Evolutionary conservation across 2,329 filamentous ascomycete species (phyloP), one percentile per base, ranked within the genome.

Genomic region (Pseudogymnoascus sp.): DNA sequence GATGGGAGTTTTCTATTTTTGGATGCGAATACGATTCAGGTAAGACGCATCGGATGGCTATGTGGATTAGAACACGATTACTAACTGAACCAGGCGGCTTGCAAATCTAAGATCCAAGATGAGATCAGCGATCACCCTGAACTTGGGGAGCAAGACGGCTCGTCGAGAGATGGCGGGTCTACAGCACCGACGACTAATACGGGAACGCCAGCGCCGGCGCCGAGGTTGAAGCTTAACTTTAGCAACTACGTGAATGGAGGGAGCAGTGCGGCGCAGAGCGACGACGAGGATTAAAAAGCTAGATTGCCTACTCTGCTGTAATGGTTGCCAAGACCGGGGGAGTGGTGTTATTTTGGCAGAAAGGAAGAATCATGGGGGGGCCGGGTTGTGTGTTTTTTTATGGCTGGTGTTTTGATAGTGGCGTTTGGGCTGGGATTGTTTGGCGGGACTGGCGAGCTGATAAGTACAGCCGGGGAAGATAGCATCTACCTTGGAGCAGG

Each of bases 21-120:
- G 70, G 94, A 99, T 79, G 93, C 93, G 58, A 92, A 92, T 74
- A 81, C 88, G 61, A 97, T 99, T 75, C 90, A 96, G 82, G 92
- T 96, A 78, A 78, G 86, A 77, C 41, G 62, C 24, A 13, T 39
- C 13, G 35, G 24, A 26, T 54, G 17, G 21, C 39, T 57, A 24
- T 62, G 17, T 39, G 4, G 9, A 39, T 37, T 33, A 40, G 11
- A 17, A 37, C 31, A 39, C 6, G 36, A 59, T 37, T 60, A 33
- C 74, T 79, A 71, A 81, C 74, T 62, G 62, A 5, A 63, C 10
- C 50, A 86, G 84, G 78, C 81, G 72, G 84, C 79, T 71, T 85
- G 84, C 72, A 78, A 78, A 60, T 73, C 73, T 21, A 79, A 78
- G 66, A 78, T 82, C 47, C 77, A 82, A 64, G 80, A 83, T 62